These are phyloP conservation scores for Wickerhamomyces pijperi DNA, from an alignment of 805 yeast genomes.

Conservation along the genomic window DNA sequence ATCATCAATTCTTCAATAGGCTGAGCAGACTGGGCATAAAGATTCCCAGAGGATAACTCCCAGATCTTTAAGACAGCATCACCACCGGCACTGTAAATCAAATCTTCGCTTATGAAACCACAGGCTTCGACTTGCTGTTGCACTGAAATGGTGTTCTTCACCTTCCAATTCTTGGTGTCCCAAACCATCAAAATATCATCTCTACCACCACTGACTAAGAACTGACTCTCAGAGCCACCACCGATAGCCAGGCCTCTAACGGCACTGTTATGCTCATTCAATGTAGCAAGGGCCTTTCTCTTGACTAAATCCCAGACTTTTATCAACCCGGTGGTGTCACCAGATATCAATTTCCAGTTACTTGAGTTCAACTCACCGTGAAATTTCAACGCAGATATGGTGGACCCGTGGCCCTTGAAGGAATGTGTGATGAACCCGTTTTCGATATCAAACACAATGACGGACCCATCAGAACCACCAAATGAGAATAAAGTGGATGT, in stretches of 20 bases:
- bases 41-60: slow-evolving; percentile 46
- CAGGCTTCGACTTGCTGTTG: slow-evolving; percentile 63
- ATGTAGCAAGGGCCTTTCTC: slow-evolving; percentile 53
- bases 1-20: slow-evolving; percentile 70
- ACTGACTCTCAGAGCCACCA: slow-evolving; percentile 36
- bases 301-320: slow-evolving; percentile 57
- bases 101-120: slow-evolving; percentile 64
- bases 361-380: slow-evolving; percentile 60
- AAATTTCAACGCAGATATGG: slow-evolving; percentile 66
- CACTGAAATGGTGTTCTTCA: slow-evolving; percentile 58
- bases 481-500: slow-evolving; percentile 83
- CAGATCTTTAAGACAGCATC: slow-evolving; percentile 59
- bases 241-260: slow-evolving; percentile 75
- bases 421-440: slow-evolving; percentile 84
- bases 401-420: slow-evolving; percentile 87
- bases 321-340: slow-evolving; percentile 47
- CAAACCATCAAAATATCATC: slow-evolving; percentile 65
- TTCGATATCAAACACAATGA: slow-evolving; percentile 85
- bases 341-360: slow-evolving; percentile 71
- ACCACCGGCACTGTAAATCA: slow-evolving; percentile 77
- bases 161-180: slow-evolving; percentile 40
- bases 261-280: slow-evolving; percentile 71
- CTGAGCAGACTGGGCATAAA: slow-evolving; percentile 26
- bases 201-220: slow-evolving; percentile 76
- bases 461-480: slow-evolving; percentile 91